A percentile compares a stretch with the other conserved stretches of the same genome.
These are phyloP conservation scores for Penicillium daleae DNA, from an alignment of 495 filamentous ascomycete species.

Conservation along the genomic window DNA sequence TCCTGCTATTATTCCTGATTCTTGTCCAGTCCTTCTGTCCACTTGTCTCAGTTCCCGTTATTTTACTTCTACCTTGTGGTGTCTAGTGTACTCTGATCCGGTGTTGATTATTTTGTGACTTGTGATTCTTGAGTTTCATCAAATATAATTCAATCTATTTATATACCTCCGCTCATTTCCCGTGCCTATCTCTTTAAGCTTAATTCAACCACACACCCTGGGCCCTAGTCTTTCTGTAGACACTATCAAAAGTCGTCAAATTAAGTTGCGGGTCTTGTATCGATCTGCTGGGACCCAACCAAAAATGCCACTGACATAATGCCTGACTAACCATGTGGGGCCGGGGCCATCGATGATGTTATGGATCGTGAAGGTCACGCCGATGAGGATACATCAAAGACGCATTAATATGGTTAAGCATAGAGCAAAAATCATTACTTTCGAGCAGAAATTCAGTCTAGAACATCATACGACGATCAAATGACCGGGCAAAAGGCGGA, in stretches of 20 bases:
- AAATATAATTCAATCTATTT: not conserved
- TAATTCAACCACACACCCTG: not conserved
- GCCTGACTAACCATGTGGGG: conserved; percentile 12
- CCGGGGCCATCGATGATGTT: conserved; percentile 18
- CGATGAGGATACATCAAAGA: not conserved
- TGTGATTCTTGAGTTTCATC: not conserved
- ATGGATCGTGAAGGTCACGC: conserved; percentile 11
- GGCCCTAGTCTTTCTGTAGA: not conserved
- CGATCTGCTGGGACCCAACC: not conserved
- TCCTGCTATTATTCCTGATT: not conserved
- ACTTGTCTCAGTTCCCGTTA: not conserved
- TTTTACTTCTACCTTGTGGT: not conserved
- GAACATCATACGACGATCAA: not conserved
- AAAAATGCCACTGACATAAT: conserved; percentile 15
- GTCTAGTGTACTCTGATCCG: not conserved
- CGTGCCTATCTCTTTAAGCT: not conserved
- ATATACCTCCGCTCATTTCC: not conserved
- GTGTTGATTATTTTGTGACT: not conserved
- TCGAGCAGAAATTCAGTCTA: not conserved
- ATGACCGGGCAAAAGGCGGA: not conserved
- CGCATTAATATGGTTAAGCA: too few relatives aligned
- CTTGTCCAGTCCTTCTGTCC: not conserved
- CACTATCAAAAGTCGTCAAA: not conserved
- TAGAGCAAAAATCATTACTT: too few relatives aligned
- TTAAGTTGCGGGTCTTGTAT: conserved; percentile 1